Evolutionary conservation across 225 moss, liverwort and hornwort genomes (phyloP).

Genomic region (Straminergon stramineum): DNA sequence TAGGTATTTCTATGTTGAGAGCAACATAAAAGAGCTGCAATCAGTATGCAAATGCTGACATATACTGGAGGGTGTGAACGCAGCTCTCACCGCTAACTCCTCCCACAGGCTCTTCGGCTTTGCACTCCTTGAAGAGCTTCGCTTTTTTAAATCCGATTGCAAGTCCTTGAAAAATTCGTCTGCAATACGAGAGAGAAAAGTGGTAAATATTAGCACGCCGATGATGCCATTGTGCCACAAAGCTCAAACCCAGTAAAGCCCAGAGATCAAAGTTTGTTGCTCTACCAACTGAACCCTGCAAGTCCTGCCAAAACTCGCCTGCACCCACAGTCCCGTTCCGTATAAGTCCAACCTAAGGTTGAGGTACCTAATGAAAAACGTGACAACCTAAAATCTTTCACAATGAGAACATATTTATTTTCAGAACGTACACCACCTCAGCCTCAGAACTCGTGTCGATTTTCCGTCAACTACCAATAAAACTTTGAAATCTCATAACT

Average conservation of each 20-base stretch:
- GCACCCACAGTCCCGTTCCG: constrained; percentile 51
- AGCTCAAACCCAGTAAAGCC: not conserved
- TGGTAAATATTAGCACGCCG: constrained; percentile 10
- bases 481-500: not conserved
- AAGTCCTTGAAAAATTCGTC: constrained; percentile 89
- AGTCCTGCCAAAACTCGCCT: constrained; percentile 94
- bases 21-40: not conserved
- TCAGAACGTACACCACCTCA: not conserved
- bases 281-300: constrained; percentile 93
- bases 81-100: constrained; percentile 71
- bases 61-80: not conserved
- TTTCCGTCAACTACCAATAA: not conserved
- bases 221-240: not conserved
- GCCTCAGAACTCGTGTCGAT: not conserved
- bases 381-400: not conserved
- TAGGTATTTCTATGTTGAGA: not conserved
- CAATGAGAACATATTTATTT: not conserved
- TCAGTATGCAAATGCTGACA: not conserved
- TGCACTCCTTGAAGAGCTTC: constrained; percentile 27
- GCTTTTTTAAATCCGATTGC: constrained; percentile 49
- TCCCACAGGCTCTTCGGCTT: constrained; percentile 95
- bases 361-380: not conserved
- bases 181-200: constrained; percentile 37
- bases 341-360: constrained; percentile 14
- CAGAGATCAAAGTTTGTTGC: constrained; percentile 40